Conservation (phyloP, 208 protist genomes). For the Leptomonas pyrrhocoris region DNA sequence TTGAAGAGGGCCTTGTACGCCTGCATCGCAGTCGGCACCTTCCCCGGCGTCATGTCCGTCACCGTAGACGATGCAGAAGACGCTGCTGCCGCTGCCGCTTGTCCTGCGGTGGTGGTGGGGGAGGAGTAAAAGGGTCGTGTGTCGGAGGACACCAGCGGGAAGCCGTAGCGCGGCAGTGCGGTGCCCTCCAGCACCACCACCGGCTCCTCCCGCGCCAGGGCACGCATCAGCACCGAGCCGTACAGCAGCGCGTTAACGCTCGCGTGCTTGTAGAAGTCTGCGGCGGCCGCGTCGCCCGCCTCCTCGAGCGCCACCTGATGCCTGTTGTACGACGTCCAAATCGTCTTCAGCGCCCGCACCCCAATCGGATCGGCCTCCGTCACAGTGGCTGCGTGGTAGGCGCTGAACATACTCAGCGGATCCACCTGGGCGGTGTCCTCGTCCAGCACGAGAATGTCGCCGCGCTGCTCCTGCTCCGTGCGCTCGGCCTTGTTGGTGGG, state of each 20-base stretch:
- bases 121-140: slow-evolving; percentile 46
- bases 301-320: slow-evolving; percentile 73
- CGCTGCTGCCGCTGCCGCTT: background rate
- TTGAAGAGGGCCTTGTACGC: slow-evolving; percentile 71
- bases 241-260: slow-evolving; percentile 84
- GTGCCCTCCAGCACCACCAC: slow-evolving; percentile 45
- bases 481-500: slow-evolving; percentile 43
- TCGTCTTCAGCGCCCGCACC: slow-evolving; percentile 69
- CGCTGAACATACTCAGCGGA: slow-evolving; percentile 77
- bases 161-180: slow-evolving; percentile 55
- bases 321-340: slow-evolving; percentile 72
- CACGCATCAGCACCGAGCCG: slow-evolving; percentile 74
- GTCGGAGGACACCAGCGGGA: slow-evolving; percentile 84
- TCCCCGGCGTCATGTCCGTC: slow-evolving; percentile 67
- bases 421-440: slow-evolving; percentile 77
- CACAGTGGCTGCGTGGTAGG: slow-evolving; percentile 55
- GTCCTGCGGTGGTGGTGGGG: too few species aligned
- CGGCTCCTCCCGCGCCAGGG: slow-evolving; percentile 67
- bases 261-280: slow-evolving; percentile 65
- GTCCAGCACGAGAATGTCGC: slow-evolving; percentile 64
- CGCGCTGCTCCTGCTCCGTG: slow-evolving; percentile 61
- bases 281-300: slow-evolving; percentile 39
- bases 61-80: slow-evolving; percentile 22
- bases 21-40: slow-evolving; percentile 57
- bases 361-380: slow-evolving; percentile 44